These are phyloP conservation scores for Novymonas esmeraldas DNA, from an alignment of 208 protist genomes.

Conservation along the genomic window DNA sequence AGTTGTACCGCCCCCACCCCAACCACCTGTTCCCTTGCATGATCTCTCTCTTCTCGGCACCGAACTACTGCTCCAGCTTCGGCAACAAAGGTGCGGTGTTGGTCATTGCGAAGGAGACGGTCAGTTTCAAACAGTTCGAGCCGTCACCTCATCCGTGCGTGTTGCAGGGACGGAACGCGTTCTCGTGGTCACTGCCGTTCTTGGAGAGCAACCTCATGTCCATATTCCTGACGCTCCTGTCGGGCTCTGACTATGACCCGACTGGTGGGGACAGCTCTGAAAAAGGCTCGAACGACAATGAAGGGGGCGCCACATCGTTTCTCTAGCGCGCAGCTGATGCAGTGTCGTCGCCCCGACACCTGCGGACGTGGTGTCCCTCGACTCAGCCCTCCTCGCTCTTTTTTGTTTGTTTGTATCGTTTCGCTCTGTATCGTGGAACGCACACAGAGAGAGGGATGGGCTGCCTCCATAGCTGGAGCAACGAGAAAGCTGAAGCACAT, in stretches of 20 bases:
- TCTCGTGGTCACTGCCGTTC: conserved; percentile 84
- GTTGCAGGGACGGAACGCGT: conserved; percentile 60
- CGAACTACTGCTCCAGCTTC: conserved; percentile 98
- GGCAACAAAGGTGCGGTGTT: conserved; percentile 97
- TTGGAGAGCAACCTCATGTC: conserved; percentile 49
- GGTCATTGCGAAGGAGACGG: conserved; percentile 65
- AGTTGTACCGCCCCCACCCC: conserved; percentile 91
- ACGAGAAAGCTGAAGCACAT: too few relatives aligned
- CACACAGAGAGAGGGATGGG: too few relatives aligned
- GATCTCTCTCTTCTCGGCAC: conserved; percentile 98
- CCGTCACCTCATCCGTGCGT: conserved; percentile 77
- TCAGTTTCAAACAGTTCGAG: conserved; percentile 93
- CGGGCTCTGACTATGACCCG: conserved; percentile 15
- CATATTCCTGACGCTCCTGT: conserved; percentile 37
- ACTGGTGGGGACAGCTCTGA: conserved; percentile 19
- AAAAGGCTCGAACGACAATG: conserved; percentile 3
- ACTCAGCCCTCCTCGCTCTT: too few relatives aligned
- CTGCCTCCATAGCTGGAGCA: too few relatives aligned
- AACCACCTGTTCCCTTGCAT: conserved; percentile 95
- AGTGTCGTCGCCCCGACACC: too few relatives aligned
- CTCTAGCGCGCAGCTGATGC: background rate
- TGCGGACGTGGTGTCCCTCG: too few relatives aligned
- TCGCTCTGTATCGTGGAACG: too few relatives aligned
- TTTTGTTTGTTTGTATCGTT: too few relatives aligned
- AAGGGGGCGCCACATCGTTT: background rate